Base-by-base conservation (phyloP, 2,329 filamentous ascomycete genomes). In the Stachybotrys elegans region DNA sequence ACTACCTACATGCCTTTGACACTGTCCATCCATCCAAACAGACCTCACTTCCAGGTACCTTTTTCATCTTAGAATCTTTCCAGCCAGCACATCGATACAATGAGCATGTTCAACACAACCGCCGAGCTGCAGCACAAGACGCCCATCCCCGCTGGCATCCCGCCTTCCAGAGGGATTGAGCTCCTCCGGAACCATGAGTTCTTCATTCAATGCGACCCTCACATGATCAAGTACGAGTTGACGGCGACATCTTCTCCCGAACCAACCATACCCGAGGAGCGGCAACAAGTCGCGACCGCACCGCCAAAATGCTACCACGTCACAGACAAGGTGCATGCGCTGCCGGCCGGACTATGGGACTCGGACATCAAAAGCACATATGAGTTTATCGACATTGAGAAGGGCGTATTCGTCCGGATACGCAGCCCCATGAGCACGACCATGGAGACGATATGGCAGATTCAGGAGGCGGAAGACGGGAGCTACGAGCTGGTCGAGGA, bases 321-420 rank as follows among this genome's bases (percentile, higher is more conserved):
- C 20, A 73, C 67, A 6, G 72, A 76, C 49, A 61, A 67, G 29
- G 66, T 78, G 7, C 73, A 78, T 51, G 65, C 73, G 29, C 62
- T 79, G 20, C 75, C 76, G 4, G 73, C 73, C 13, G 75, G 75
- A 3, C 63, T 80, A 22, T 79, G 74, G 75, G 74, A 76, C 53
- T 72, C 67, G 42, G 70, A 72, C 39, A 71, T 79, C 6, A 66
- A 73, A 42, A 78, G 75, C 61, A 70, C 58, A 6, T 76, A 76
- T 54, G 76, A 79, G 59, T 73, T 79, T 48, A 70, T 73, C 16
- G 60, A 76, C 48, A 60, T 73, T 16, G 61, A 62, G n/a, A 64
- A 58, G 22, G 77, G 77, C 16, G 52, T 76, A 6, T 79, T 77
- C 55, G 71, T 76, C 34, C 61, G 75, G 9, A 71, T 79, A 43